Percentiles rank a stretch among this genome's conserved stretches.
Evolutionary conservation across 768 basidiomycete species (phyloP).

Genomic region (Boletus reticuloceps): DNA sequence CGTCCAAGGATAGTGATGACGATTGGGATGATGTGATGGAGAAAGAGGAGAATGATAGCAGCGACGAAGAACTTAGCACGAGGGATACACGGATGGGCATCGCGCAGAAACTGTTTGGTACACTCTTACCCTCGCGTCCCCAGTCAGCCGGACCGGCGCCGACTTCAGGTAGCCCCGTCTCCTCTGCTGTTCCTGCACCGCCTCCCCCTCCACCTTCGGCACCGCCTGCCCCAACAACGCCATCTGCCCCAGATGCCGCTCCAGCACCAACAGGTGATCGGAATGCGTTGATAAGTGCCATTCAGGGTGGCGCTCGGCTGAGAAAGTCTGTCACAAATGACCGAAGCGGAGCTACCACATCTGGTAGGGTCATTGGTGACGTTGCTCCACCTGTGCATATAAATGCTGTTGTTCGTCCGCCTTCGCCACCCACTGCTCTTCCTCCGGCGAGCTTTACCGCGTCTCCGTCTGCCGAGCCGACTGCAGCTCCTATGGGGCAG

Average conservation of each 20-base stretch:
- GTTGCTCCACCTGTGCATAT: constrained; percentile 68
- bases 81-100: constrained; percentile 66
- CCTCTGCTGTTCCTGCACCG: constrained; percentile 35
- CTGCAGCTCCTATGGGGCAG: constrained; percentile 11
- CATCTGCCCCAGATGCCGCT: constrained; percentile 29
- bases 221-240: constrained; percentile 18
- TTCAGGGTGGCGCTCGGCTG: constrained; percentile 72
- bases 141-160: constrained; percentile 46
- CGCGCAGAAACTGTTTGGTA: constrained; percentile 78
- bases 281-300: constrained; percentile 70
- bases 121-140: constrained; percentile 58
- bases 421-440: constrained; percentile 19
- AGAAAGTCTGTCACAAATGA: constrained; percentile 81
- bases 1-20: constrained; percentile 57
- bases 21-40: constrained; percentile 88
- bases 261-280: constrained; percentile 51
- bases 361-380: constrained; percentile 81
- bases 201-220: no score
- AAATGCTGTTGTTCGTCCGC: constrained; percentile 44
- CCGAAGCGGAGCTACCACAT: constrained; percentile 64
- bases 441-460: constrained; percentile 3
- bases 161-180: constrained; percentile 21
- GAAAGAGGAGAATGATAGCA: constrained; percentile 65
- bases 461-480: constrained; percentile 20
- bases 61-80: constrained; percentile 75